Evolutionary conservation across 2,329 filamentous ascomycete species (phyloP).

Genomic region (Westerdykella ornata): DNA sequence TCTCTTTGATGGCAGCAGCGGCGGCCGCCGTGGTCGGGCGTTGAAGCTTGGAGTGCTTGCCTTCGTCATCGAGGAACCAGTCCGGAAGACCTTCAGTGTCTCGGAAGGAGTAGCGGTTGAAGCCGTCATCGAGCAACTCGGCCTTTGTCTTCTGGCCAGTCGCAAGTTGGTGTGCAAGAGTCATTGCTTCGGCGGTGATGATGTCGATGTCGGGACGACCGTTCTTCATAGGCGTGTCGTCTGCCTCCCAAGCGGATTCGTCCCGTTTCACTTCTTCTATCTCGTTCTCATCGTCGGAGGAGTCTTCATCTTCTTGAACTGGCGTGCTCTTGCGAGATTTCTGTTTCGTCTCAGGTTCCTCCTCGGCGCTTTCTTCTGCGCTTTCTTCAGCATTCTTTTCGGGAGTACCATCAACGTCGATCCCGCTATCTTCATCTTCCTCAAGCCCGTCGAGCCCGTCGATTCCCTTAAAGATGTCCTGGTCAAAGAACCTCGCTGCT

Average conservation of each 20-base stretch:
- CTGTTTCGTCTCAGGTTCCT: conserved; percentile 14
- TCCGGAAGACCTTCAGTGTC: conserved; percentile 88
- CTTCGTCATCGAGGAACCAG: conserved; percentile 96
- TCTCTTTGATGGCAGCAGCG: conserved; percentile 88
- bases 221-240: conserved; percentile 56
- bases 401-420: conserved; percentile 28
- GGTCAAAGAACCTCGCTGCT: conserved; percentile 83
- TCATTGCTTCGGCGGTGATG: conserved; percentile 99
- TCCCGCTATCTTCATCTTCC: conserved; percentile 39
- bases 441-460: conserved; percentile 58
- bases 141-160: conserved; percentile 72
- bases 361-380: conserved; percentile 19
- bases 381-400: conserved; percentile 12
- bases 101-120: conserved; percentile 87
- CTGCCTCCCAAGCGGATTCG: conserved; percentile 59
- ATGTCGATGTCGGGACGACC: conserved; percentile 83
- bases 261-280: conserved; percentile 58
- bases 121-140: conserved; percentile 82
- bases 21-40: conserved; percentile 89
- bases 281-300: conserved; percentile 32
- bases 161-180: conserved; percentile 84
- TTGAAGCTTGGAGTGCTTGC: conserved; percentile 71
- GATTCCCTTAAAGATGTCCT: conserved; percentile 87
- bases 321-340: conserved; percentile 13
- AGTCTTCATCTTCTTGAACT: conserved; percentile 22